Conservation (phyloP, 345 rosid genomes). For the Gossypium thurberi region DNA sequence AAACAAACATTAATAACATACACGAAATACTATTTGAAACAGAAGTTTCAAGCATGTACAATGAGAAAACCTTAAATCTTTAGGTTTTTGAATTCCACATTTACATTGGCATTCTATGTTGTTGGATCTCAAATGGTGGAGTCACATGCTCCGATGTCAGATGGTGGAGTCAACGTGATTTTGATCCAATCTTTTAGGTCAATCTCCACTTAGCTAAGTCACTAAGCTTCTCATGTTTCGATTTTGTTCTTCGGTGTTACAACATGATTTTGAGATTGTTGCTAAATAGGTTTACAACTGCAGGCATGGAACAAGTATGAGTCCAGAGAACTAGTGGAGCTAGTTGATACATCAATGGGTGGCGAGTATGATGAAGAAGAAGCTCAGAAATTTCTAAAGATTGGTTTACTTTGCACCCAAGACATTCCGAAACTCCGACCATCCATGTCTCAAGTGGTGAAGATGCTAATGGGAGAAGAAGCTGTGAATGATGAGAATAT, state of each 20-base stretch:
- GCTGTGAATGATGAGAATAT: constrained; percentile 31
- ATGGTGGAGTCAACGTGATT: not conserved
- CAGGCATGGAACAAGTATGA: constrained; percentile 46
- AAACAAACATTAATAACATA: not conserved
- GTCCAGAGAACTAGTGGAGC: constrained; percentile 23
- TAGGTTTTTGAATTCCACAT: not conserved
- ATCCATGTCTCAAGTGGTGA: constrained; percentile 37
- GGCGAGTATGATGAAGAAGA: constrained; percentile 28
- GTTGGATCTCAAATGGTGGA: not conserved
- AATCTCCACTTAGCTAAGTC: not conserved
- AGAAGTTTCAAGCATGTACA: not conserved
- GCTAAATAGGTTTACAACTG: constrained; percentile 13
- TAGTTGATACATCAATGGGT: constrained; percentile 18
- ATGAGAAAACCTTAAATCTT: not conserved
- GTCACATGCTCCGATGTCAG: not conserved
- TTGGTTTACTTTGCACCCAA: constrained; percentile 65
- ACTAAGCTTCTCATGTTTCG: not conserved
- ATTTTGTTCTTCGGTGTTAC: not conserved
- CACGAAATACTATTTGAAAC: not conserved
- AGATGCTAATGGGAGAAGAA: constrained; percentile 43
- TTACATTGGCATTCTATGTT: not conserved
- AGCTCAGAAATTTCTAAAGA: constrained; percentile 40
- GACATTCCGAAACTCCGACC: constrained; percentile 53
- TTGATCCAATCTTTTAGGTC: not conserved
- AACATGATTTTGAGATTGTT: not conserved